phyloP scores from a whole-genome alignment of 495 filamentous ascomycete species.

The Penicillium argentinense region DNA sequence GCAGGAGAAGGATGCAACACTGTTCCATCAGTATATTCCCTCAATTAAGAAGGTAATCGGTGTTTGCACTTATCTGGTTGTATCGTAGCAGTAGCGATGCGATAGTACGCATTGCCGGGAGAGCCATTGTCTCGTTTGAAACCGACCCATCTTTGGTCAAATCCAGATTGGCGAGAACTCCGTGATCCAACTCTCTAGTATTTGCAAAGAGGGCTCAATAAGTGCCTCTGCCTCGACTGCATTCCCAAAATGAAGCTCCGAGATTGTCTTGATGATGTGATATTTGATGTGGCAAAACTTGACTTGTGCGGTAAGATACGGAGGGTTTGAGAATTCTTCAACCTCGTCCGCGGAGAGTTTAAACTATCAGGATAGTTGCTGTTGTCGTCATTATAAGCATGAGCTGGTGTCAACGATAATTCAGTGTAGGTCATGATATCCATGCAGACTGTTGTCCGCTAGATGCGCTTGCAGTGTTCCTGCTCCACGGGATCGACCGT shows the following conservation, averaged over 20 bases:
- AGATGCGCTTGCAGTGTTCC: conserved; percentile 19
- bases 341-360: not conserved
- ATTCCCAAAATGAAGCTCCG: not conserved
- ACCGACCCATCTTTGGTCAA: not conserved
- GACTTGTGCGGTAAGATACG: not conserved
- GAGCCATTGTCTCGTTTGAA: not conserved
- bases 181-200: not conserved
- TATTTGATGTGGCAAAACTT: not conserved
- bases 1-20: conserved; percentile 1
- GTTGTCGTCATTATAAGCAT: not conserved
- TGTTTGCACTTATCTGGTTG: conserved; percentile 5
- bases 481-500: not conserved
- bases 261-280: not conserved
- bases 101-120: not conserved
- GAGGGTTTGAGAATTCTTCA: not conserved
- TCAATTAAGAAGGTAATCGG: no score
- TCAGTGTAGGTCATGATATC: conserved; percentile 18
- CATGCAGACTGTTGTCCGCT: conserved; percentile 15
- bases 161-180: not conserved
- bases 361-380: not conserved
- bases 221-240: not conserved
- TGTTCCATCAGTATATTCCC: not conserved
- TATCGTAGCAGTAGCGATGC: not conserved
- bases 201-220: not conserved
- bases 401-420: conserved; percentile 2